A percentile compares a stretch with the other conserved stretches of the same genome.
These are phyloP conservation scores for Fagopyrum tataricum DNA, from an alignment of 148 eudicot genomes.

Conservation along the genomic window DNA sequence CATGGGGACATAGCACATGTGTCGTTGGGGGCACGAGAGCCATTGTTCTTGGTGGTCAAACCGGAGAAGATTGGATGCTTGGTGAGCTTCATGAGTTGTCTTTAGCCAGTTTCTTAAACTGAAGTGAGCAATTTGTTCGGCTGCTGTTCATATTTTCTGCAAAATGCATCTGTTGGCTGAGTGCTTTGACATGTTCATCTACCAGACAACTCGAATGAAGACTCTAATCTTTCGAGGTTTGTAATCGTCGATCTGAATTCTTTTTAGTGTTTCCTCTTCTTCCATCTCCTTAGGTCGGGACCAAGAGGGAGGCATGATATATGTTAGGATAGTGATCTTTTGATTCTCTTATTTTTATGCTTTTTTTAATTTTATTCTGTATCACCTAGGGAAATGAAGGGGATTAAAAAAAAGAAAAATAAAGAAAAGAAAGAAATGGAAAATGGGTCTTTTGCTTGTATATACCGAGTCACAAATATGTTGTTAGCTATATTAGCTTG, in stretches of 20 bases:
- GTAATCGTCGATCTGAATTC: slow-evolving; percentile 2
- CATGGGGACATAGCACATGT: slow-evolving; percentile 98
- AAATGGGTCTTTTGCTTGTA: slow-evolving; percentile 10
- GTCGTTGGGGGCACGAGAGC: slow-evolving; percentile 95
- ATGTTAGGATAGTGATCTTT: slow-evolving; percentile 7
- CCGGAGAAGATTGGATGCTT: slow-evolving; percentile 96
- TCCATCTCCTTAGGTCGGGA: neutral
- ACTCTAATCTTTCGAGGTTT: neutral
- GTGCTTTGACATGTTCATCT: neutral
- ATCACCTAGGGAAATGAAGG: slow-evolving; percentile 5
- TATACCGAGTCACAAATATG: neutral
- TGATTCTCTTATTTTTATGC: slow-evolving; percentile 1
- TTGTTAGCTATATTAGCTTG: neutral
- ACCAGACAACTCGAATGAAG: neutral
- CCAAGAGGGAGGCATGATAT: neutral
- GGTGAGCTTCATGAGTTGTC: slow-evolving; percentile 81
- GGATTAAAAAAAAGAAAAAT: neutral
- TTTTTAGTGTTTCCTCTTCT: neutral
- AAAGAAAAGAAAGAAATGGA: slow-evolving; percentile 1
- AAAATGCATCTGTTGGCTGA: neutral
- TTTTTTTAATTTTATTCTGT: neutral
- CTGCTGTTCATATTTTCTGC: slow-evolving; percentile 6
- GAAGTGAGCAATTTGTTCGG: neutral
- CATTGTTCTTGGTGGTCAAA: slow-evolving; percentile 93
- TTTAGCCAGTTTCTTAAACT: slow-evolving; percentile 49